phyloP scores from a whole-genome alignment of 306 rosid genomes.

The Parietaria judaica region DNA sequence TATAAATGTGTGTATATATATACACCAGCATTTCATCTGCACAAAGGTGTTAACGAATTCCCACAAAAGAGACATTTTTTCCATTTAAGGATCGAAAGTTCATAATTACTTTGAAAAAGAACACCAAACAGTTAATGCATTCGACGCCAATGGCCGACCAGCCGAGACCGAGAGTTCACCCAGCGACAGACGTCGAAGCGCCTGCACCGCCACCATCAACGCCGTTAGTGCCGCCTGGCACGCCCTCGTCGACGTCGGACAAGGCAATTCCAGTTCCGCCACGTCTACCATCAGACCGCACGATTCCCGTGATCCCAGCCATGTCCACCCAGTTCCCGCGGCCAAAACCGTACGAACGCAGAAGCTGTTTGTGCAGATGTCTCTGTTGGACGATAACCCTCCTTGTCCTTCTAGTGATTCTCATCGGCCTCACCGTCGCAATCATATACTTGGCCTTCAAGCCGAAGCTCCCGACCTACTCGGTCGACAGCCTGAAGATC shows the following conservation, averaged over 20 bases:
- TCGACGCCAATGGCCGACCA: conserved; percentile 46
- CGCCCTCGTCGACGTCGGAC: conserved; percentile 22
- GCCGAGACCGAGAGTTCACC: conserved; percentile 67
- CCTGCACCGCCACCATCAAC: conserved; percentile 19
- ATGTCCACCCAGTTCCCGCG: conserved; percentile 17
- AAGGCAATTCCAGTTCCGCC: conserved; percentile 31
- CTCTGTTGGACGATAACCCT: conserved; percentile 52
- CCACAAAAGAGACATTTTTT: neutral
- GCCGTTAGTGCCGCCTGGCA: conserved; percentile 29
- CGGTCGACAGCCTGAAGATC: conserved; percentile 51
- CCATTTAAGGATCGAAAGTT: neutral
- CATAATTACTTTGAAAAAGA: neutral
- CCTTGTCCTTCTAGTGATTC: conserved; percentile 35
- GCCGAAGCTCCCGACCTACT: conserved; percentile 76
- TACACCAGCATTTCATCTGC: no score
- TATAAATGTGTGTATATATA: no score
- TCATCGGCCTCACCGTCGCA: conserved; percentile 51
- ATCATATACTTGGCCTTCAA: conserved; percentile 57
- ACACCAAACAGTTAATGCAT: neutral
- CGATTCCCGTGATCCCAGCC: conserved; percentile 14
- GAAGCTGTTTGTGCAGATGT: conserved; percentile 52
- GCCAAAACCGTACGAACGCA: conserved; percentile 22
- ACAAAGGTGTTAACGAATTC: neutral
- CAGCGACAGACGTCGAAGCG: conserved; percentile 35
- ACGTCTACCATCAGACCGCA: conserved; percentile 18